Evolutionary conservation across 768 basidiomycete genomes (phyloP), one percentile per base, ranked within the genome.

Genomic region (Coprinellus micaceus): DNA sequence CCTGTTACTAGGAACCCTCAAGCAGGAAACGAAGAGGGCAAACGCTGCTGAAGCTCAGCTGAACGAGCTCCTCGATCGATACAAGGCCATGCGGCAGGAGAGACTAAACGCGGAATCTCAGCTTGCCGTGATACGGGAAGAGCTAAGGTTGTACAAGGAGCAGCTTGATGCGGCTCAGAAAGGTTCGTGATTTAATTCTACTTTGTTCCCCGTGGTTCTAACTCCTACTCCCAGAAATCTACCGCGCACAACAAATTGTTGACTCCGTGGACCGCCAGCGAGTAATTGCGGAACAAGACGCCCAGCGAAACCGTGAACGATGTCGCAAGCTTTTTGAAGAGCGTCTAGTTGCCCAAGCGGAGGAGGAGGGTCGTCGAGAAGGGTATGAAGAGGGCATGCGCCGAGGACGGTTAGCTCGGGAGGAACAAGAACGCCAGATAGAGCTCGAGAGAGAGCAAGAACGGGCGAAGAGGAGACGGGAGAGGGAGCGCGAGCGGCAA

Each of bases 151-250:
- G 52, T 86, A 84, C 63, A 85, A 82, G 63, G 48, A 80, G 1
- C 82, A 85, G 71, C 67, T 85, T 25, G 79, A 82, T 17, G 70
- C 77, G 30, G 85, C 85, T 15, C 83, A 86, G 60, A 73, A 72
- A 66, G 76, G 76, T 77, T 21, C 19, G 60, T 44, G 19, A 21
- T 26, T 4, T 45, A 15, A 48, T 37, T 36, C 43, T 24, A 46
- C 40, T 21, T 21, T 17, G 10, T 49, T 24, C 21, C 40, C 43
- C 28, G 0, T 57, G 28, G 6, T 13, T 30, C 36, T 21, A 22
- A 39, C 37, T 41, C 6, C 26, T 25, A 21, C 13, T 15, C 36
- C 11, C 41, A 70, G 83, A 86, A 62, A 83, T 86, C 39, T 64
- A 69, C 22, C 74, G 76, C 33, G 84, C 84, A 0, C 83, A 86